Evolutionary conservation across 2,329 filamentous ascomycete species (phyloP).

Genomic region (Xylaria hypoxylon): DNA sequence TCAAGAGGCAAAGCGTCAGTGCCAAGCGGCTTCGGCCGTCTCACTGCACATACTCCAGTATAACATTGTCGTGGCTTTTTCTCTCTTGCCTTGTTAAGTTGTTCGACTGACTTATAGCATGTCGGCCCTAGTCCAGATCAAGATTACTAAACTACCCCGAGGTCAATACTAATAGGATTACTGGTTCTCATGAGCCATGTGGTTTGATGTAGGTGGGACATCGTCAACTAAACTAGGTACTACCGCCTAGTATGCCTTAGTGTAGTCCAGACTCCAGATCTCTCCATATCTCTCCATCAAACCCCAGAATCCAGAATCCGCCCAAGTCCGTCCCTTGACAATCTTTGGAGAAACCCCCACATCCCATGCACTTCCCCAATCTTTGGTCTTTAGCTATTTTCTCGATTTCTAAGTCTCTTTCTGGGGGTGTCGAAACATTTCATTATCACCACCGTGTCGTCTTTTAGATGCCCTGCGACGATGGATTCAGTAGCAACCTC

Average conservation of each 20-base stretch:
- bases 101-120: neutral
- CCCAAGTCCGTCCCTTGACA: slow-evolving; percentile 10
- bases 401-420: slow-evolving; percentile 19
- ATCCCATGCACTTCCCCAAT: slow-evolving; percentile 31
- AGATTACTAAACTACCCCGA: neutral
- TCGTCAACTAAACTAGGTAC: neutral
- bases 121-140: neutral
- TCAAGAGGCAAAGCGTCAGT: slow-evolving; percentile 12
- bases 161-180: neutral
- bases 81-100: too few relatives aligned
- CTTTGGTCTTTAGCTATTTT: slow-evolving; percentile 29
- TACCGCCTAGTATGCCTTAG: neutral
- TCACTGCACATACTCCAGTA: neutral
- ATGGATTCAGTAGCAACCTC: slow-evolving; percentile 40
- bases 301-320: slow-evolving; percentile 32
- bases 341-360: slow-evolving; percentile 38
- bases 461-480: slow-evolving; percentile 12
- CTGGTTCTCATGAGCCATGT: neutral
- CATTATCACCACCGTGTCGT: slow-evolving; percentile 8
- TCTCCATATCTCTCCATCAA: slow-evolving; percentile 9
- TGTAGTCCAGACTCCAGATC: slow-evolving; percentile 7
- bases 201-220: neutral
- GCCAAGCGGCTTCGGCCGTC: slow-evolving; percentile 1
- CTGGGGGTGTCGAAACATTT: slow-evolving; percentile 4
- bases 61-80: neutral